Evolutionary conservation across 2,329 filamentous ascomycete species (phyloP).

Genomic region (Plenodomus tracheiphilus): DNA sequence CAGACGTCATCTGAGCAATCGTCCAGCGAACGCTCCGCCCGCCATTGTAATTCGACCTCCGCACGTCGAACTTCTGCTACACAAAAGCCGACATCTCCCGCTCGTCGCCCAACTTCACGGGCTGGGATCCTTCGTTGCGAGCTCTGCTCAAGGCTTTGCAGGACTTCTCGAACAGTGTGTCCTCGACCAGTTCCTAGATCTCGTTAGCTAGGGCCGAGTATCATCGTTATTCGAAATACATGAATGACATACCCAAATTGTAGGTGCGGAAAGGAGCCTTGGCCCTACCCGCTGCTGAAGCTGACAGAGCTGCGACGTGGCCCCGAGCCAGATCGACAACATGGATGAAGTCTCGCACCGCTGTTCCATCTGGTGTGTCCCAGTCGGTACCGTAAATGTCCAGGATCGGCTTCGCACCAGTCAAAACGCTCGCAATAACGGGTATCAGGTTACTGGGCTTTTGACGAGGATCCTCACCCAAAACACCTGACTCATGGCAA

Average conservation of each 20-base stretch:
- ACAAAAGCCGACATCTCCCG: constrained; percentile 49
- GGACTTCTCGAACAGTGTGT: constrained; percentile 49
- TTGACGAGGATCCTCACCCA: constrained; percentile 66
- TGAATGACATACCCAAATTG: constrained; percentile 41
- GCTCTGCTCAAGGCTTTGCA: constrained; percentile 44
- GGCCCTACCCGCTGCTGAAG: constrained; percentile 37
- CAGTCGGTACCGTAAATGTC: constrained; percentile 68
- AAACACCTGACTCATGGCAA: constrained; percentile 64
- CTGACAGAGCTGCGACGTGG: constrained; percentile 63
- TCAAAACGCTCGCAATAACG: constrained; percentile 64
- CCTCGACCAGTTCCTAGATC: constrained; percentile 45
- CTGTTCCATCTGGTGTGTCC: constrained; percentile 67
- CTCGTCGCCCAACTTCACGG: constrained; percentile 42
- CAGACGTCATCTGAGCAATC: constrained; percentile 46
- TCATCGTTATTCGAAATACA: too few relatives aligned
- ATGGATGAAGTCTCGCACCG: constrained; percentile 70
- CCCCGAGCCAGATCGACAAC: constrained; percentile 67
- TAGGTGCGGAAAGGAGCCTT: constrained; percentile 44
- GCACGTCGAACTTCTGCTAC: constrained; percentile 46
- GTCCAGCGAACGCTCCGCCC: constrained; percentile 39
- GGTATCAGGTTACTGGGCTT: constrained; percentile 67
- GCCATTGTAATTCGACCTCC: constrained; percentile 45
- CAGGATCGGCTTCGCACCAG: constrained; percentile 57
- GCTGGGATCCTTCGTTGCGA: constrained; percentile 42
- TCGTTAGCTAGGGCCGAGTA: constrained; percentile 11